Evolutionary conservation across 352 stramenopile species (phyloP), one percentile per base, ranked within the genome.

Genomic region (Peronospora belbahrii): DNA sequence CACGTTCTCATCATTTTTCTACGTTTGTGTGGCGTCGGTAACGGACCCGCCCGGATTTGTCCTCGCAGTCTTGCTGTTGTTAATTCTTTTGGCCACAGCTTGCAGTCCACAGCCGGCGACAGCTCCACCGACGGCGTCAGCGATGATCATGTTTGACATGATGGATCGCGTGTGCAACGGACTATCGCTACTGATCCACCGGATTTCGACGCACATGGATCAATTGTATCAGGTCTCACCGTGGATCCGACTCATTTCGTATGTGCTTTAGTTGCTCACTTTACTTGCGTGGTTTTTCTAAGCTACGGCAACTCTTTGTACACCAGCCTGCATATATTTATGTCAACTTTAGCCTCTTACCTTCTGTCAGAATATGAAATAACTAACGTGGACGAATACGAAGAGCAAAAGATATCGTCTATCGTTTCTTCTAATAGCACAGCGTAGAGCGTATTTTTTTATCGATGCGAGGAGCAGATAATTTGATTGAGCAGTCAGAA

Each of bases 41-140:
- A 83, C 77, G 2, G 68, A 87, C 32, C 77, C 77, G 11, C 77
- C 77, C 2, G 77, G 77, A 18, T 89, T 87, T 38, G 65, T 86
- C 35, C 59, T 89, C n/a, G 77, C 77, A 0, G 67, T 85, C 30
- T 53, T 89, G 30, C 50, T 89, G 43, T 62, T 89, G 2, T 42
- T 85, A 33, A 64, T 70, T 7, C 63, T 89, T 14, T 13, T 85
- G 27, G 73, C 73, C 1, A 80, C 83, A 10, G 69, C 70, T 3
- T 69, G 72, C 51, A 85, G 53, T 18, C 78, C 78, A 24, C 73
- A 80, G 52, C 68, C 61, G 4, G 58, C 61, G 10, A 59, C 70
- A 6, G 67, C 64, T 8, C 55, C 66, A 6, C 63, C 59, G 0
- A 57, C 63, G 13, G 50, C 63, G 0, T 69, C 66, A 4, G 54